phyloP scores from a whole-genome alignment of 768 basidiomycete genomes.

The Mycena olivaceomarginata region DNA sequence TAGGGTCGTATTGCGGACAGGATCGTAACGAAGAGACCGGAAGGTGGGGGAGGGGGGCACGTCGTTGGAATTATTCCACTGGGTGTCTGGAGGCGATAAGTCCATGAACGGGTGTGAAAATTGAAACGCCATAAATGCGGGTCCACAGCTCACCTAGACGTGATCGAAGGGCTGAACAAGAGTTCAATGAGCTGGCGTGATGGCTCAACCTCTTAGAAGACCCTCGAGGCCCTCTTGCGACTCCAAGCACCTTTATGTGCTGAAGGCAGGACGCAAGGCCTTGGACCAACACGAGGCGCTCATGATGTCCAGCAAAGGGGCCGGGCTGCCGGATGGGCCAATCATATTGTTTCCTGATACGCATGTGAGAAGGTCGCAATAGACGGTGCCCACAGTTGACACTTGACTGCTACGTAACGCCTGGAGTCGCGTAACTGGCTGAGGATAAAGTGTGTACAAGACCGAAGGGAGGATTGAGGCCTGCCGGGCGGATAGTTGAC shows the following conservation, averaged over 20 bases:
- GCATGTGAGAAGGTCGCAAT: conserved; percentile 38
- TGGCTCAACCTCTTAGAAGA: conserved; percentile 37
- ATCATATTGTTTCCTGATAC: conserved; percentile 41
- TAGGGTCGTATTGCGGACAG: conserved; percentile 34
- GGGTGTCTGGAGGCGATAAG: conserved; percentile 12
- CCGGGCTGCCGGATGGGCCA: conserved; percentile 39
- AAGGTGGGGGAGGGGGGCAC: not conserved
- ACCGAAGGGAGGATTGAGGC: not conserved
- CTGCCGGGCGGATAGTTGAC: not conserved
- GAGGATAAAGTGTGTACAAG: conserved; percentile 5
- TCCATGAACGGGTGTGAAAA: conserved; percentile 12
- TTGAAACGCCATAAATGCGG: not conserved
- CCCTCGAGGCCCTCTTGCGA: conserved; percentile 42
- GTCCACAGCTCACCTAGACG: conserved; percentile 27
- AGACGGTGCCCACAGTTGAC: conserved; percentile 23
- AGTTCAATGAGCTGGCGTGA: conserved; percentile 27
- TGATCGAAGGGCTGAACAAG: conserved; percentile 25
- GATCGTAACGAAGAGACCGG: conserved; percentile 38
- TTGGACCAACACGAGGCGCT: conserved; percentile 47
- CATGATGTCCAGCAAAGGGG: conserved; percentile 41
- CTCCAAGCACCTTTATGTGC: conserved; percentile 47
- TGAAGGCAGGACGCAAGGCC: conserved; percentile 47
- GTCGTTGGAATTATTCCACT: conserved; percentile 37
- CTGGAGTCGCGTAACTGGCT: not conserved
- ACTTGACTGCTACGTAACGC: conserved; percentile 21